A percentile compares a stretch with the other conserved stretches of the same genome.
Conservation (phyloP, 169 alveolate genomes). For the Besnoitia besnoiti region DNA sequence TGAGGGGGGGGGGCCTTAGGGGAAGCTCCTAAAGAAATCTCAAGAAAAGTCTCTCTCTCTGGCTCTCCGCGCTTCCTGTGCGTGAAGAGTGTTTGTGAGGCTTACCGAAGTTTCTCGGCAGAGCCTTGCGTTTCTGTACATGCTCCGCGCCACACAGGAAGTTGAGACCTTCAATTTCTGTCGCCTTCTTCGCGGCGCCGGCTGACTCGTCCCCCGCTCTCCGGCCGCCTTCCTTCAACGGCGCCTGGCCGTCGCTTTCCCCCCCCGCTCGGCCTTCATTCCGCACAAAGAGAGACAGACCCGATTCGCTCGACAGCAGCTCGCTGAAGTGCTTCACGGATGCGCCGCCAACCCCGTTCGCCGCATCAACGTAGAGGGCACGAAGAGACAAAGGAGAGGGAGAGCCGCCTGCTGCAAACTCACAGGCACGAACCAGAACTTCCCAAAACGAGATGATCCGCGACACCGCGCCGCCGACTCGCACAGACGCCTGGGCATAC, state of each 20-base stretch:
- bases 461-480: too few species aligned
- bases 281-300: not conserved
- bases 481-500: too few species aligned
- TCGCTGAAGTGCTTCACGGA: not conserved
- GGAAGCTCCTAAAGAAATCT: too few species aligned
- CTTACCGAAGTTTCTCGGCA: conserved; percentile 61
- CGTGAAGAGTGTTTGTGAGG: too few species aligned
- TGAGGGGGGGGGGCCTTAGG: too few species aligned
- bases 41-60: too few species aligned
- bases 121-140: conserved; percentile 80
- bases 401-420: not conserved
- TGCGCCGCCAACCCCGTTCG: conserved; percentile 64
- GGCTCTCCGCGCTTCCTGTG: too few species aligned
- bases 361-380: conserved; percentile 48
- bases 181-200: not conserved
- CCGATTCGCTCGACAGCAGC: not conserved
- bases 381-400: not conserved
- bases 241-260: not conserved
- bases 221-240: not conserved
- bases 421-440: not conserved
- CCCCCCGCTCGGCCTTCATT: conserved; percentile 17
- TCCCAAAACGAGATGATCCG: too few species aligned
- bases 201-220: not conserved
- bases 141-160: conserved; percentile 89
- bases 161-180: conserved; percentile 71